These are phyloP conservation scores for sunflower (Helianthus annuus) DNA, from an alignment of 129 eudicot species.

Conservation along the genomic window DNA sequence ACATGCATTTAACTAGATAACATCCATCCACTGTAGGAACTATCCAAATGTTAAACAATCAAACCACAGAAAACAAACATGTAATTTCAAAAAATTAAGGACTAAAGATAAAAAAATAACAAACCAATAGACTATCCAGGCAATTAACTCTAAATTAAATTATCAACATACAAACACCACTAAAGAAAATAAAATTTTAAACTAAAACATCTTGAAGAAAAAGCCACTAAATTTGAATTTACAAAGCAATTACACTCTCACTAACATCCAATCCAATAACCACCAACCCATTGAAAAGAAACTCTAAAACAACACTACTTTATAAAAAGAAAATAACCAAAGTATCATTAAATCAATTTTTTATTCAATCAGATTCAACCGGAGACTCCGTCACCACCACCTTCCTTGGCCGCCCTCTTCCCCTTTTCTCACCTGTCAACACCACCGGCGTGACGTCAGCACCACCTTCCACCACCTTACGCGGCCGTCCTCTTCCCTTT, in stretches of 20 bases:
- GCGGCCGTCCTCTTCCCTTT: slow-evolving; percentile 35
- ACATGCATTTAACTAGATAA: too few relatives aligned
- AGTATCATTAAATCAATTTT: background rate
- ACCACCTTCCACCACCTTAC: slow-evolving; percentile 26
- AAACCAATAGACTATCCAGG: too few relatives aligned
- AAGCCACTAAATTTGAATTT: slow-evolving; percentile 1
- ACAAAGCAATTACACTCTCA: slow-evolving; percentile 12
- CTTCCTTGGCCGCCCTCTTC: slow-evolving; percentile 73
- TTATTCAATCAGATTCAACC: slow-evolving; percentile 40
- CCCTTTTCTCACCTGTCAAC: slow-evolving; percentile 40
- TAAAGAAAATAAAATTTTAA: background rate
- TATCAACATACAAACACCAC: background rate
- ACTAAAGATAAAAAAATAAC: too few relatives aligned
- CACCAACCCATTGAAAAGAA: background rate
- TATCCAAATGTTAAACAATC: too few relatives aligned
- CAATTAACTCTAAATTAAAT: too few relatives aligned
- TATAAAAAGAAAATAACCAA: background rate
- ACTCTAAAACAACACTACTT: slow-evolving; percentile 7
- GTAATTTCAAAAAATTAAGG: too few relatives aligned
- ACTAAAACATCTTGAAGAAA: background rate
- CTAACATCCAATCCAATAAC: slow-evolving; percentile 6
- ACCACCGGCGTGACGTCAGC: background rate
- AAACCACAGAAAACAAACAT: too few relatives aligned
- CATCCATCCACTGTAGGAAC: too few relatives aligned
- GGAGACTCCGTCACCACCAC: slow-evolving; percentile 39